Percentiles rank a stretch among this genome's conserved stretches.
These are phyloP conservation scores for Flaveria brownii DNA, from an alignment of 129 eudicot species.

Conservation along the genomic window DNA sequence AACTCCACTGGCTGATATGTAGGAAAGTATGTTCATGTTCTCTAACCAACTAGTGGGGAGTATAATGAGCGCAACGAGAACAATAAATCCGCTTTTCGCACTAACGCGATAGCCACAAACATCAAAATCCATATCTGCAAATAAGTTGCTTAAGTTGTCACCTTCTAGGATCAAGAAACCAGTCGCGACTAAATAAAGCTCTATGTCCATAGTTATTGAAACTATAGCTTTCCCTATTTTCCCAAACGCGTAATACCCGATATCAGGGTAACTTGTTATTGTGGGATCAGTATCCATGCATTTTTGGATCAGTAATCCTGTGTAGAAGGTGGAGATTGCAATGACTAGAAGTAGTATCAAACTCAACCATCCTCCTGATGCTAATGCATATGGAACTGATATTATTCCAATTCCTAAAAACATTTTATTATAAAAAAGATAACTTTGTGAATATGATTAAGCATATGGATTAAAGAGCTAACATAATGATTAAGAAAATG, in stretches of 20 bases:
- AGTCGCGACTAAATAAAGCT: conserved; percentile 73
- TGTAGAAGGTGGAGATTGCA: conserved; percentile 61
- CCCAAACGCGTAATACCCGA: conserved; percentile 78
- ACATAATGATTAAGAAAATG: background rate
- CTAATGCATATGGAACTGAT: conserved; percentile 67
- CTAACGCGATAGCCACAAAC: conserved; percentile 41
- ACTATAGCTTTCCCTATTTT: conserved; percentile 47
- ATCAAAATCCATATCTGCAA: conserved; percentile 47
- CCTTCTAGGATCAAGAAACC: conserved; percentile 88
- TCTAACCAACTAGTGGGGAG: conserved; percentile 65
- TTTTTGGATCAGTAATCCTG: conserved; percentile 64
- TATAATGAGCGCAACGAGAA: conserved; percentile 59
- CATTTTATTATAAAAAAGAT: background rate
- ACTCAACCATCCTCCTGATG: conserved; percentile 89
- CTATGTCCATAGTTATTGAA: conserved; percentile 58
- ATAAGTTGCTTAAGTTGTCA: conserved; percentile 62
- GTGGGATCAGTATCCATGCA: conserved; percentile 76
- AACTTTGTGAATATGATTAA: background rate
- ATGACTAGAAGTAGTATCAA: conserved; percentile 51
- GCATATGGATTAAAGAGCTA: background rate
- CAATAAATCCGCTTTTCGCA: conserved; percentile 48
- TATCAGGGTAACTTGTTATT: conserved; percentile 70
- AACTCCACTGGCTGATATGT: conserved; percentile 77
- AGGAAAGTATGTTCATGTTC: conserved; percentile 65
- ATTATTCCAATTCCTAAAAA: conserved; percentile 77